Evolutionary conservation across 1,284 basidiomycete genomes (phyloP).

Genomic region (Apiotrichum akiyoshidainum): DNA sequence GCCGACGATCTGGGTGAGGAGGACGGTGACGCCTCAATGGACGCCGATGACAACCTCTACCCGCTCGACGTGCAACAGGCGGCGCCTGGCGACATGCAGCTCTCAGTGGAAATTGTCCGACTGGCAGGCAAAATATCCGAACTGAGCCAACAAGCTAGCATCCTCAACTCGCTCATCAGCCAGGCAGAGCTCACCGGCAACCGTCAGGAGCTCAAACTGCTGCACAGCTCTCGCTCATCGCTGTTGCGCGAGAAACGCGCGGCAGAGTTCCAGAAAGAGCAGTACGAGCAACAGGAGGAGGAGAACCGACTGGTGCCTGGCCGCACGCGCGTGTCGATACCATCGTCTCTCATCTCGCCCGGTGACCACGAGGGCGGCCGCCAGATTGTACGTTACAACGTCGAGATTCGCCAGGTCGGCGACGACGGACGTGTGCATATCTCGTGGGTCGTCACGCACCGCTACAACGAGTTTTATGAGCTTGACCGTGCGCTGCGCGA

Average conservation of each 20-base stretch:
- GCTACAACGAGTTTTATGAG: constrained; percentile 90
- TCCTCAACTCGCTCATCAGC: constrained; percentile 80
- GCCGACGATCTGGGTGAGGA: constrained; percentile 38
- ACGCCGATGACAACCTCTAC: constrained; percentile 10
- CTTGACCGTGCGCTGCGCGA: constrained; percentile 73
- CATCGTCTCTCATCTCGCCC: constrained; percentile 65
- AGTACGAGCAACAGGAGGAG: constrained; percentile 85
- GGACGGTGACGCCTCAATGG: constrained; percentile 38
- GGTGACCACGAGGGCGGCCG: constrained; percentile 70
- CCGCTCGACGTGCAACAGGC: constrained; percentile 64
- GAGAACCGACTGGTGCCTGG: constrained; percentile 77
- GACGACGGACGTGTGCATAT: constrained; percentile 68
- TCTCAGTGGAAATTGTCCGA: constrained; percentile 74
- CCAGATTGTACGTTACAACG: constrained; percentile 84
- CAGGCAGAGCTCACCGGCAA: constrained; percentile 93
- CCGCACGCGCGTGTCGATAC: constrained; percentile 72
- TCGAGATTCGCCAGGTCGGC: constrained; percentile 79
- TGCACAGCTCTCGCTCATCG: constrained; percentile 74
- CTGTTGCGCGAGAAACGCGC: constrained; percentile 79
- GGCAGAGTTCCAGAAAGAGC: constrained; percentile 78
- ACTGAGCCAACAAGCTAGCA: constrained; percentile 71
- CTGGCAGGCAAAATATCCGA: constrained; percentile 70
- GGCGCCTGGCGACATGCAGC: constrained; percentile 77
- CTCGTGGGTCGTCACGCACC: constrained; percentile 84
- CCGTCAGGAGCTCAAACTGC: constrained; percentile 73